phyloP scores from a whole-genome alignment of 2,329 filamentous ascomycete species.

The Apiospora marii region DNA sequence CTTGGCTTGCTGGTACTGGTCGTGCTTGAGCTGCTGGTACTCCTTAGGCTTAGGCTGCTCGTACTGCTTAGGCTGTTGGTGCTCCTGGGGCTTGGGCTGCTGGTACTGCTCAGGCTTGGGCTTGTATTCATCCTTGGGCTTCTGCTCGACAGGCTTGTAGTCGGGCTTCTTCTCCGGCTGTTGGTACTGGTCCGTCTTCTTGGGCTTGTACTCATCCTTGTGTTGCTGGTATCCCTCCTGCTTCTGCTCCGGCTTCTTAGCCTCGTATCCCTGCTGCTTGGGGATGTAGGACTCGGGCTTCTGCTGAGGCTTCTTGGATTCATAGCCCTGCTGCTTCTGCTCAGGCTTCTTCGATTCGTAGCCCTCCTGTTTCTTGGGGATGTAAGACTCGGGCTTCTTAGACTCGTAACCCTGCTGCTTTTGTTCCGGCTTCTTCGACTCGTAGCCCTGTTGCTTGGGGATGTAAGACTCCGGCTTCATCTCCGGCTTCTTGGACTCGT shows the following conservation, averaged over 20 bases:
- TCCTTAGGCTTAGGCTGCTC: background rate
- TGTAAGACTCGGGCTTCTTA: background rate
- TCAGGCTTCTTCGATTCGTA: background rate
- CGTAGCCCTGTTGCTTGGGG: background rate
- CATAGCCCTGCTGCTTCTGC: background rate
- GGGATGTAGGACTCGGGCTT: no score
- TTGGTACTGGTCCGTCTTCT: background rate
- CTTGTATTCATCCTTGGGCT: background rate
- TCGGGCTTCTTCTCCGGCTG: background rate
- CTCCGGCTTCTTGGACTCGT: no score
- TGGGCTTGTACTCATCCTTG: background rate
- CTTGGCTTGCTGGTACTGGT: no score
- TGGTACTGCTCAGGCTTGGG: background rate
- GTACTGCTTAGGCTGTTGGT: background rate
- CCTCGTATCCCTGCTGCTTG: background rate
- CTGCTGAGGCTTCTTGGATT: no score
- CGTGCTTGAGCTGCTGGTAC: background rate
- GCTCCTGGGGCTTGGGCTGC: background rate
- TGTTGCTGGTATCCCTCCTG: background rate
- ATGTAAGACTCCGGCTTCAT: no score
- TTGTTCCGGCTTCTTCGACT: background rate
- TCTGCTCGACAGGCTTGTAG: background rate
- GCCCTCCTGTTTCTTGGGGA: background rate
- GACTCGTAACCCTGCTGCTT: background rate
- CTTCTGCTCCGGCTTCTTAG: background rate